These are phyloP conservation scores for Hygrophila difformis DNA, from an alignment of 257 asterid species.

Conservation along the genomic window DNA sequence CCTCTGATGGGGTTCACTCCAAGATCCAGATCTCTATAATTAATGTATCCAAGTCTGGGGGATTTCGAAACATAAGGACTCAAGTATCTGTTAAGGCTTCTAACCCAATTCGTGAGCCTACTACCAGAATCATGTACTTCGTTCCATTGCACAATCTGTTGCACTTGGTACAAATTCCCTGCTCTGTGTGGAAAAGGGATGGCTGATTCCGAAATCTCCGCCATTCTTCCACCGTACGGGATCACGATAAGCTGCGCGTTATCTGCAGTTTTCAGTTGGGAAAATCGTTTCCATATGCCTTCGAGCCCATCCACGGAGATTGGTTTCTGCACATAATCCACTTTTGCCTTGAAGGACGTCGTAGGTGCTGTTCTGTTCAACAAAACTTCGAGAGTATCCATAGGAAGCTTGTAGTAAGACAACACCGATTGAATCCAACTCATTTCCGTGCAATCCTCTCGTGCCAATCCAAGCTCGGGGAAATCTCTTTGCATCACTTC, in stretches of 20 bases:
- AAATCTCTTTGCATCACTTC: slow-evolving; percentile 10
- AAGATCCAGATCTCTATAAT: slow-evolving; percentile 33
- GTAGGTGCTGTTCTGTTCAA: not conserved
- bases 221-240: slow-evolving; percentile 36
- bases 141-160: slow-evolving; percentile 19
- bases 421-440: slow-evolving; percentile 25
- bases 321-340: slow-evolving; percentile 29
- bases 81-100: slow-evolving; percentile 20
- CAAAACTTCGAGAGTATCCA: not conserved
- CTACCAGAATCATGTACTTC: slow-evolving; percentile 7
- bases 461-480: slow-evolving; percentile 25
- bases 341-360: slow-evolving; percentile 19
- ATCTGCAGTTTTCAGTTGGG: slow-evolving; percentile 13
- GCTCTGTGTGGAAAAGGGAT: slow-evolving; percentile 32
- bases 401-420: slow-evolving; percentile 8
- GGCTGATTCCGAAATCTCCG: slow-evolving; percentile 18
- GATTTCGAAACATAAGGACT: slow-evolving; percentile 27
- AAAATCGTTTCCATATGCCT: slow-evolving; percentile 23
- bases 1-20: slow-evolving; percentile 23
- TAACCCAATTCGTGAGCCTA: slow-evolving; percentile 17
- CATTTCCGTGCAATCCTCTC: slow-evolving; percentile 24
- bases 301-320: slow-evolving; percentile 19
- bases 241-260: slow-evolving; percentile 4
- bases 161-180: slow-evolving; percentile 21
- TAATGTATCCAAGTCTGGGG: slow-evolving; percentile 24